These are phyloP conservation scores for Globisporangium perplexum DNA, from an alignment of 352 stramenopile genomes.

Conservation along the genomic window DNA sequence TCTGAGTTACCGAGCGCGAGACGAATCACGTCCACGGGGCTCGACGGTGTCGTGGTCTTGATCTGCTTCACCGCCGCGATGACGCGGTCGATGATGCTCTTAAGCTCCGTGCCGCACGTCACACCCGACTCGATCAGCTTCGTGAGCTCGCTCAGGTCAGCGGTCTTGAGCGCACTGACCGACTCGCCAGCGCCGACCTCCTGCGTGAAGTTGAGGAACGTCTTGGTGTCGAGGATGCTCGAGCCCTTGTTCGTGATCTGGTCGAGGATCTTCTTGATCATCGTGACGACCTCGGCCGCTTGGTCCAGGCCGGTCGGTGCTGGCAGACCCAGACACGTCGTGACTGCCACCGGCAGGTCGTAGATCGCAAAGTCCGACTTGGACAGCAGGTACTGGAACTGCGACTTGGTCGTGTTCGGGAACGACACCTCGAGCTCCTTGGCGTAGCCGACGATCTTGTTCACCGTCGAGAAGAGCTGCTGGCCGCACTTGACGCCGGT, in stretches of 20 bases:
- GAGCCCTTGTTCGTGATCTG: slow-evolving; percentile 31
- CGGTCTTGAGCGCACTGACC: neutral
- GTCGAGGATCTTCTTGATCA: slow-evolving; percentile 15
- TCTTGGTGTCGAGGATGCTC: slow-evolving; percentile 21
- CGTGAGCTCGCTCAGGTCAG: slow-evolving; percentile 15
- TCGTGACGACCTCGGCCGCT: slow-evolving; percentile 3
- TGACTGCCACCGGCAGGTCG: slow-evolving; percentile 43
- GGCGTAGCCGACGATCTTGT: slow-evolving; percentile 37
- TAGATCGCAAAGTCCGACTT: slow-evolving; percentile 51
- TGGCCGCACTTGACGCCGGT: slow-evolving; percentile 38
- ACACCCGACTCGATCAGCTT: slow-evolving; percentile 27
- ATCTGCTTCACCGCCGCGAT: slow-evolving; percentile 30
- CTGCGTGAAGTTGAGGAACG: slow-evolving; percentile 28
- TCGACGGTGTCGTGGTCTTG: slow-evolving; percentile 20
- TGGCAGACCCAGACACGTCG: slow-evolving; percentile 31
- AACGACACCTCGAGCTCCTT: slow-evolving; percentile 25
- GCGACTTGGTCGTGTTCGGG: slow-evolving; percentile 38
- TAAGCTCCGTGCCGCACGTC: slow-evolving; percentile 40
- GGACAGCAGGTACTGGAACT: slow-evolving; percentile 38
- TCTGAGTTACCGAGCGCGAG: slow-evolving; percentile 25
- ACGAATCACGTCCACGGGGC: slow-evolving; percentile 33
- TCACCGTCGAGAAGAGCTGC: slow-evolving; percentile 37
- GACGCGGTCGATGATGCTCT: slow-evolving; percentile 43
- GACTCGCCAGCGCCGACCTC: slow-evolving; percentile 9
- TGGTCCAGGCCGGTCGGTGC: slow-evolving; percentile 4